These are phyloP conservation scores for Coniochaeta ligniaria DNA, from an alignment of 2,329 filamentous ascomycete genomes.

Conservation along the genomic window DNA sequence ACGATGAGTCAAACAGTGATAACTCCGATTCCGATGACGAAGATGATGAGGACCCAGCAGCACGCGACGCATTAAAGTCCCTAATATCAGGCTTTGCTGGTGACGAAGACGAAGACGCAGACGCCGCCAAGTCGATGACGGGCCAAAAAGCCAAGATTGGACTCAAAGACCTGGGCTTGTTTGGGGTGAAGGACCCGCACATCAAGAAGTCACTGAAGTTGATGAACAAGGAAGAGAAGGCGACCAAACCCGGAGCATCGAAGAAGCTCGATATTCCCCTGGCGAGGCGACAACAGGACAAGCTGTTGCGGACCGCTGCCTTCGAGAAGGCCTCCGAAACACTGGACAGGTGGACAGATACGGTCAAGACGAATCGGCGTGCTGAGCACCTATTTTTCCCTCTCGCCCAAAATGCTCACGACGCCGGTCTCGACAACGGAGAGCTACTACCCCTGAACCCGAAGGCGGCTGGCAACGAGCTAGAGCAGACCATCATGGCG, in stretches of 20 bases:
- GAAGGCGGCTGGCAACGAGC: conserved; percentile 64
- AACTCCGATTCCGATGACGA: conserved; percentile 30
- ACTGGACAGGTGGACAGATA: conserved; percentile 85
- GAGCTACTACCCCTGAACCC: conserved; percentile 59
- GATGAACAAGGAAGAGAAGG: conserved; percentile 57
- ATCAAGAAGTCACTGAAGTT: conserved; percentile 76
- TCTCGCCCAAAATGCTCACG: conserved; percentile 62
- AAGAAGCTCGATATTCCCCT: conserved; percentile 78
- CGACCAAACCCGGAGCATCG: conserved; percentile 45
- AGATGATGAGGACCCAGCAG: conserved; percentile 40
- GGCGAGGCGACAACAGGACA: conserved; percentile 78
- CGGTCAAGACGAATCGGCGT: conserved; percentile 86
- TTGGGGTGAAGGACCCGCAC: conserved; percentile 63
- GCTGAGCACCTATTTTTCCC: conserved; percentile 90
- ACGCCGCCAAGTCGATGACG: conserved; percentile 29
- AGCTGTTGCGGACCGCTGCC: conserved; percentile 71
- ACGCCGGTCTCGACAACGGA: conserved; percentile 50
- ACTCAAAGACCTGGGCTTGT: conserved; percentile 65
- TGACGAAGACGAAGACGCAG: conserved; percentile 50
- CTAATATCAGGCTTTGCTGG: conserved; percentile 64
- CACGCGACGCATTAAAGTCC: conserved; percentile 58
- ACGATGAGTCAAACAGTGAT: conserved; percentile 26
- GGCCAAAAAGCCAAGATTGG: conserved; percentile 60
- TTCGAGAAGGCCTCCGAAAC: conserved; percentile 91
- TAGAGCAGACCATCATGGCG: conserved; percentile 78